Evolutionary conservation across 305 asterid species (phyloP), one percentile per base, ranked within the genome.

Genomic region (Coffea humblotiana): DNA sequence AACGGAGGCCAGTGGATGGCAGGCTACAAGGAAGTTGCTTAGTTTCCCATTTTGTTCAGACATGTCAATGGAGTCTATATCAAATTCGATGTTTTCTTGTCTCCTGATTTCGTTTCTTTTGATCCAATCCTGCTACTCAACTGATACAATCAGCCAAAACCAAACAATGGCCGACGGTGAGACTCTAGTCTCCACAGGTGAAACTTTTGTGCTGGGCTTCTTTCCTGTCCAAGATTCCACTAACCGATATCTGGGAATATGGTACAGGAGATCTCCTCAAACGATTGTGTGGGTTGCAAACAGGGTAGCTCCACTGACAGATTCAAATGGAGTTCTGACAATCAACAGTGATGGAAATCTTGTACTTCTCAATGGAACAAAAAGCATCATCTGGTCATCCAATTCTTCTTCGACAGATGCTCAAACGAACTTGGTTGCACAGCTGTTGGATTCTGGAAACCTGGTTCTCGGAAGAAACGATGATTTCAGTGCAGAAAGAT

Each of bases 211-310:
- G 71, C 74, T 84, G 29, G 83, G 85, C 43, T 82, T 85, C 68
- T 82, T 85, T 65, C 56, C 65, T 6, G 82, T 75, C 0, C 67
- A 18, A 19, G 70, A 72, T 76, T 76, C 84, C 19, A 71, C 54
- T 25, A 76, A 82, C 45, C 68, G 66, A 0, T 85, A 76, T 72
- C 64, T 85, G 18, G 88, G 88, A 18, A 82, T 82, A 48, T 72
- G 82, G 88, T 85, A 75, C 66, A 82, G 79, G 47, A 78, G 69
- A 3, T 23, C 85, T 37, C 71, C 77, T 5, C 37, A 75, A 1
- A 74, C 76, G 3, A 58, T 69, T 8, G 82, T 79, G 21, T 82
- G 88, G 88, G 79, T 82, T 32, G 85, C 88, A 11, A 82, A 82
- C 61, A 60, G 81, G 61, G 79, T 82, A 71, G 72, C 16, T 12